phyloP scores from a whole-genome alignment of 2,329 filamentous ascomycete species.

The Xylaria sp. region DNA sequence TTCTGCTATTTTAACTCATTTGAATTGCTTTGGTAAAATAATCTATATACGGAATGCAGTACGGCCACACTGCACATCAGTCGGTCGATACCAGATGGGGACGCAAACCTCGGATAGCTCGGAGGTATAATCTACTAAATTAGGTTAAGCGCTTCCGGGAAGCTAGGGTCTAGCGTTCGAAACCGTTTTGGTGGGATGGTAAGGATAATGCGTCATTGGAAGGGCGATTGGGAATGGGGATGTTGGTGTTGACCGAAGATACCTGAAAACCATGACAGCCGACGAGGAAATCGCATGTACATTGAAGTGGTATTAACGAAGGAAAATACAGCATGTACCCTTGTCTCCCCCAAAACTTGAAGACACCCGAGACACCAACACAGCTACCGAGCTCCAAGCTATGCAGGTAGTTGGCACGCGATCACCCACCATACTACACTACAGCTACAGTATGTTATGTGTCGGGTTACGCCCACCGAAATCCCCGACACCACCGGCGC shows the following conservation, averaged over 20 bases:
- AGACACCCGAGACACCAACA: not conserved
- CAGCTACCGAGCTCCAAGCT: not conserved
- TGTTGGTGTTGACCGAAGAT: not conserved
- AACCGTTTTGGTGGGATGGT: constrained; percentile 3
- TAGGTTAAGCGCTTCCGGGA: constrained; percentile 8
- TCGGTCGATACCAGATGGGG: not conserved
- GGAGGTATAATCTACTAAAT: constrained; percentile 15
- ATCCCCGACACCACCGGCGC: constrained; percentile 22
- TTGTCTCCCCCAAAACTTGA: not conserved
- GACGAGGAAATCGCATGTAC: not conserved
- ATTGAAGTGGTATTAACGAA: not conserved
- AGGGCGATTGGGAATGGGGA: not conserved
- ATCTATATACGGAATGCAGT: not conserved
- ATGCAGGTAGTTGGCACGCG: constrained; percentile 9
- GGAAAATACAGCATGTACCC: not conserved
- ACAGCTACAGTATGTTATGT: too few species aligned
- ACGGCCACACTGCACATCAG: not conserved
- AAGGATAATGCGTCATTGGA: constrained; percentile 24
- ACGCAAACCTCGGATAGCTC: constrained; percentile 8
- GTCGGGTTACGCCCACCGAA: constrained; percentile 21
- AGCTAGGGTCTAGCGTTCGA: not conserved
- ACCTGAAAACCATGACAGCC: not conserved
- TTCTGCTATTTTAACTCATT: not conserved
- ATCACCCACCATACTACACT: constrained; percentile 7
- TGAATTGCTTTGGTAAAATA: not conserved